These are phyloP conservation scores for Rugosomyces carneus DNA, from an alignment of 1,284 basidiomycete genomes.

Conservation along the genomic window DNA sequence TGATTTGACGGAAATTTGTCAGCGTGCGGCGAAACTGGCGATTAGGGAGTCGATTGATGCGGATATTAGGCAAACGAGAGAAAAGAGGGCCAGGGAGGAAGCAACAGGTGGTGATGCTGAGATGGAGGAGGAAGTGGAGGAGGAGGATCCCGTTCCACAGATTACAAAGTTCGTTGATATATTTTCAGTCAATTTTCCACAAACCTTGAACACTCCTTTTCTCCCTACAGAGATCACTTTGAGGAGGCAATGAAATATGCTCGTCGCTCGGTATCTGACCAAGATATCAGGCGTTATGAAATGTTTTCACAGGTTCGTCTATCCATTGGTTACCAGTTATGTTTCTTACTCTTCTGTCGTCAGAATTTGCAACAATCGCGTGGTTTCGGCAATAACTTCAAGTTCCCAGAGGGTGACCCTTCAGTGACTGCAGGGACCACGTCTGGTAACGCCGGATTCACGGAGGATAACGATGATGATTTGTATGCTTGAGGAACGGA, in stretches of 20 bases:
- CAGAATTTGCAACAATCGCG: slow-evolving; percentile 86
- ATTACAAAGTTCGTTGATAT: slow-evolving; percentile 79
- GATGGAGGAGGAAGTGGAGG: slow-evolving; percentile 65
- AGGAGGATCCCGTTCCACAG: slow-evolving; percentile 93
- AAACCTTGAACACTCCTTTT: too few relatives aligned
- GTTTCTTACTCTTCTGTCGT: slow-evolving; percentile 8
- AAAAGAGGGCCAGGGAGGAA: slow-evolving; percentile 80
- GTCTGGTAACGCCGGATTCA: slow-evolving; percentile 75
- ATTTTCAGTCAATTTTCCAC: too few relatives aligned
- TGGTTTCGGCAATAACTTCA: slow-evolving; percentile 86
- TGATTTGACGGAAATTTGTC: slow-evolving; percentile 98
- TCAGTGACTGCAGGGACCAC: slow-evolving; percentile 39
- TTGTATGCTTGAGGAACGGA: slow-evolving; percentile 58
- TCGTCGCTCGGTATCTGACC: slow-evolving; percentile 87
- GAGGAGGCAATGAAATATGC: slow-evolving; percentile 97
- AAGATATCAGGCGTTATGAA: slow-evolving; percentile 93
- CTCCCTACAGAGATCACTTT: slow-evolving; percentile 82
- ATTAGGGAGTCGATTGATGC: slow-evolving; percentile 94
- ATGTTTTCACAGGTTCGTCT: slow-evolving; percentile 73
- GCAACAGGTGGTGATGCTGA: slow-evolving; percentile 69
- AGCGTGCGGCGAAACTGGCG: slow-evolving; percentile 94
- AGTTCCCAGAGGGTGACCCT: slow-evolving; percentile 84
- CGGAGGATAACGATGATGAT: slow-evolving; percentile 82
- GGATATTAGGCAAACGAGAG: slow-evolving; percentile 79
- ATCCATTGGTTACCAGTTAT: slow-evolving; percentile 11